Evolutionary conservation across 306 rosid genomes (phyloP), one percentile per base, ranked within the genome.

Genomic region (Begonia fuchsioides): DNA sequence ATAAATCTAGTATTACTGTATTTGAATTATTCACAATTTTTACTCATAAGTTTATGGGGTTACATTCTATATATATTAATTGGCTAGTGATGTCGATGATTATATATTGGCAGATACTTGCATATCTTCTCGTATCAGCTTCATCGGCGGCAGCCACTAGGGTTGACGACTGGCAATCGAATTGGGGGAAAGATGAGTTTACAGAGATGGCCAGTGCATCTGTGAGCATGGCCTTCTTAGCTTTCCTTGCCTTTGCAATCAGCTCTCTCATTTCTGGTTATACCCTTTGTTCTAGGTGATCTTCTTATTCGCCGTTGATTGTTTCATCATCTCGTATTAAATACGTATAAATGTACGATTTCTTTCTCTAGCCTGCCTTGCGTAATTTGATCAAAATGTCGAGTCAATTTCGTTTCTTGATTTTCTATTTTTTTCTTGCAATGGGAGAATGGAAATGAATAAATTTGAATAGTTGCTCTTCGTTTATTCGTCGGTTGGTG

Each of bases 101-200:
- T 38, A 44, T 38, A 44, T 47, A 54, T 15, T 62, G 46, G 50
- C 76, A 92, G 98, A 69, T 77, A 51, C 58, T 92, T 50, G 93
- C 98, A 62, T 92, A 92, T 68, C 98, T 92, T 73, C 73, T 92
- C 47, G 75, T 92, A 57, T 92, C 98, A 5, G 70, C 98, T 10
- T 77, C 98, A 1, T 92, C 98, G n/a, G 85, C 93, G 0, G 96
- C 96, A 0, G 96, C 96, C 1, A 92, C 94, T 8, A 60, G 96
- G 15, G 83, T 85, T 2, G 94, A 85, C 8, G 96, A 92, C 51
- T 92, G 98, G 98, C 87, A 77, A 70, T 82, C 93, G 2, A 92
- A 92, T 52, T 92, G 98, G 98, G 98, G 98, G 2, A 92, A 80
- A 61, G 98, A 92, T 14, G 82, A 92, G 69, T 92, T 92, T 77